Conservation (phyloP, 129 eudicot species). For the Tanacetum coccineum region DNA sequence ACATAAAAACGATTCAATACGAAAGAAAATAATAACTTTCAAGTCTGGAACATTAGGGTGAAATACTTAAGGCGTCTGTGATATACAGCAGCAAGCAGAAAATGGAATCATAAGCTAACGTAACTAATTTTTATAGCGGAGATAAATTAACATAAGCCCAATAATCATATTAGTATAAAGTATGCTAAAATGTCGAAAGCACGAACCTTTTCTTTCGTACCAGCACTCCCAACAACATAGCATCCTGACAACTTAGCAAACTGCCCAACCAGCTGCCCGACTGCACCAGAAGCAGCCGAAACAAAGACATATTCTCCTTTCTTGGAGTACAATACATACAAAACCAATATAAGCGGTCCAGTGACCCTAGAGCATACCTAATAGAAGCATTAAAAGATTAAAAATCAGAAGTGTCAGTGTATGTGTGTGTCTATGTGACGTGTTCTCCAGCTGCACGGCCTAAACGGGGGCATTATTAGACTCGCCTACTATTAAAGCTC, state of each 20-base stretch:
- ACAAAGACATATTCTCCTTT: slow-evolving; percentile 54
- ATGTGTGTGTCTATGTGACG: too few relatives aligned
- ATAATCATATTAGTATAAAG: background rate
- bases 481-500: too few relatives aligned
- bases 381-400: background rate
- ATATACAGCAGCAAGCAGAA: too few relatives aligned
- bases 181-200: background rate
- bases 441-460: too few relatives aligned
- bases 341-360: slow-evolving; percentile 69
- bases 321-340: slow-evolving; percentile 46
- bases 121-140: too few relatives aligned
- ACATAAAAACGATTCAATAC: too few relatives aligned
- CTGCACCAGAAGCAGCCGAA: slow-evolving; percentile 76
- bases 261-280: slow-evolving; percentile 71
- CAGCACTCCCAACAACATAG: slow-evolving; percentile 74
- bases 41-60: too few relatives aligned
- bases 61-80: too few relatives aligned
- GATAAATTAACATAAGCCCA: background rate
- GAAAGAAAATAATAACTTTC: too few relatives aligned
- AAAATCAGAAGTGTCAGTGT: background rate
- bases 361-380: slow-evolving; percentile 74
- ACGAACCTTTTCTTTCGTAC: slow-evolving; percentile 58
- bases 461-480: slow-evolving; percentile 31
- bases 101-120: too few relatives aligned
- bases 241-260: slow-evolving; percentile 62